A percentile compares a stretch with the other conserved stretches of the same genome.
Evolutionary conservation across 2,329 filamentous ascomycete species (phyloP).

Genomic region (Aspergillus sojae): DNA sequence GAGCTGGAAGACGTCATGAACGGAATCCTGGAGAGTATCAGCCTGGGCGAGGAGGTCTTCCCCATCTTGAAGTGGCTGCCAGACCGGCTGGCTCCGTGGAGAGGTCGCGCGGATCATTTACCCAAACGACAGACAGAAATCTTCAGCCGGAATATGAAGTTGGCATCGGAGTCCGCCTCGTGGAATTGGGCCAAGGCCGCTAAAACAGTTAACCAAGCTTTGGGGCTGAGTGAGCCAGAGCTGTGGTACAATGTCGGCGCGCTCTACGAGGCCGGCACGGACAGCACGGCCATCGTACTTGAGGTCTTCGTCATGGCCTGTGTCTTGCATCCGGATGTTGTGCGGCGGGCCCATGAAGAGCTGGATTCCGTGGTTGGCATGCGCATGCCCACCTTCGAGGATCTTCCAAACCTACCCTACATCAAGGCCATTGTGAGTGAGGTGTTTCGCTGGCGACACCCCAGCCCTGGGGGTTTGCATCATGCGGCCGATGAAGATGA

Average conservation of each 20-base stretch:
- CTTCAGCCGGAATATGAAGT: conserved; percentile 3
- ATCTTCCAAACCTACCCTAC: conserved; percentile 33
- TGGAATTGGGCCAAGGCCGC: conserved; percentile 9
- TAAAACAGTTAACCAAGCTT: background rate
- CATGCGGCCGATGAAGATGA: conserved; percentile 52
- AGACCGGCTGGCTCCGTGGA: conserved; percentile 5
- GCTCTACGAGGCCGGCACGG: conserved; percentile 8
- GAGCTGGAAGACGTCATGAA: conserved; percentile 30
- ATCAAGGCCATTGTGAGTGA: conserved; percentile 34
- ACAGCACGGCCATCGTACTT: conserved; percentile 10
- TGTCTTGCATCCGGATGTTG: conserved; percentile 34
- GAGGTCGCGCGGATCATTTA: background rate
- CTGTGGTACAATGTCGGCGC: conserved; percentile 8
- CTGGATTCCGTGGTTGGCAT: conserved; percentile 35
- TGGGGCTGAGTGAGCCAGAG: conserved; percentile 1
- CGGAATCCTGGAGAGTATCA: conserved; percentile 28
- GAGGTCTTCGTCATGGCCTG: conserved; percentile 28
- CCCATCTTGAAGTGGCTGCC: conserved; percentile 10
- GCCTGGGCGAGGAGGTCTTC: conserved; percentile 23
- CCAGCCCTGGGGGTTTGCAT: conserved; percentile 47
- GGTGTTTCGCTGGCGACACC: conserved; percentile 39
- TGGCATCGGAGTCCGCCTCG: background rate
- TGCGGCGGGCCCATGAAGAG: conserved; percentile 40
- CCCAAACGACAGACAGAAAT: background rate
- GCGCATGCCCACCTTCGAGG: conserved; percentile 33